A percentile compares a stretch with the other conserved stretches of the same genome.
These are phyloP conservation scores for Amylostereum areolatum DNA, from an alignment of 1,284 basidiomycete genomes.

Conservation along the genomic window DNA sequence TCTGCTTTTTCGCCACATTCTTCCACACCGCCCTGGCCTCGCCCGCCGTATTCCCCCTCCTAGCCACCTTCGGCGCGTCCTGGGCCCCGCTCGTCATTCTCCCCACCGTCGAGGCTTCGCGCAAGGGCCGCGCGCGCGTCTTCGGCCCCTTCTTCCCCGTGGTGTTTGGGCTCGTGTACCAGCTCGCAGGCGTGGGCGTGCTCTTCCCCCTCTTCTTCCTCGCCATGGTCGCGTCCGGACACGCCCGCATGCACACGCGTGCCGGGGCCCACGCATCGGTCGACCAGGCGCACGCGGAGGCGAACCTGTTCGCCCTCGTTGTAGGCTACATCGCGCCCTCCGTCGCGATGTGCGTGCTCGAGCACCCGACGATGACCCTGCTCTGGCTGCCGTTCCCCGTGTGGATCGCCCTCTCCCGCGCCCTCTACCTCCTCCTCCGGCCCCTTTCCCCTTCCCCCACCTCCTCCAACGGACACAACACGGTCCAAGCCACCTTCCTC, in stretches of 20 bases:
- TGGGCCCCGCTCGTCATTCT: slow-evolving; percentile 16
- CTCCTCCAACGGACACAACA: slow-evolving; percentile 28
- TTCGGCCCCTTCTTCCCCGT: slow-evolving; percentile 5
- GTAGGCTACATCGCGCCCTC: slow-evolving; percentile 32
- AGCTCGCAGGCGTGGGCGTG: slow-evolving; percentile 19
- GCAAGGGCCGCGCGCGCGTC: slow-evolving; percentile 22
- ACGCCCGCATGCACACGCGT: slow-evolving; percentile 8
- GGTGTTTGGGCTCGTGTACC: slow-evolving; percentile 5
- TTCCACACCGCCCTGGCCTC: slow-evolving; percentile 30
- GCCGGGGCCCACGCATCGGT: slow-evolving; percentile 13
- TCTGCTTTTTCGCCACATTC: slow-evolving; percentile 35
- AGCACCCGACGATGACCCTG: slow-evolving; percentile 29
- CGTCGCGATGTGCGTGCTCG: slow-evolving; percentile 25
- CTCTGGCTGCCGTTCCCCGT: slow-evolving; percentile 42
- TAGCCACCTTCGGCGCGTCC: slow-evolving; percentile 23
- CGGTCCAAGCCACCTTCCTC: slow-evolving; percentile 29
- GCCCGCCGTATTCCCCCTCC: slow-evolving; percentile 20
- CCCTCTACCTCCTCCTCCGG: slow-evolving; percentile 11
- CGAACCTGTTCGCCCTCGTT: slow-evolving; percentile 34
- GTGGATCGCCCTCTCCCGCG: slow-evolving; percentile 24
- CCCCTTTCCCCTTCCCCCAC: slow-evolving; percentile 8
- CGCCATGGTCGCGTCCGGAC: slow-evolving; percentile 30
- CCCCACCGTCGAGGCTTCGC: slow-evolving; percentile 21
- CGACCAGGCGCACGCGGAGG: slow-evolving; percentile 35
- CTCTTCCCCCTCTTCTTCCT: slow-evolving; percentile 37